Evolutionary conservation across 1,284 basidiomycete species (phyloP), one percentile per base, ranked within the genome.

Genomic region (Clitocybe nebularis): DNA sequence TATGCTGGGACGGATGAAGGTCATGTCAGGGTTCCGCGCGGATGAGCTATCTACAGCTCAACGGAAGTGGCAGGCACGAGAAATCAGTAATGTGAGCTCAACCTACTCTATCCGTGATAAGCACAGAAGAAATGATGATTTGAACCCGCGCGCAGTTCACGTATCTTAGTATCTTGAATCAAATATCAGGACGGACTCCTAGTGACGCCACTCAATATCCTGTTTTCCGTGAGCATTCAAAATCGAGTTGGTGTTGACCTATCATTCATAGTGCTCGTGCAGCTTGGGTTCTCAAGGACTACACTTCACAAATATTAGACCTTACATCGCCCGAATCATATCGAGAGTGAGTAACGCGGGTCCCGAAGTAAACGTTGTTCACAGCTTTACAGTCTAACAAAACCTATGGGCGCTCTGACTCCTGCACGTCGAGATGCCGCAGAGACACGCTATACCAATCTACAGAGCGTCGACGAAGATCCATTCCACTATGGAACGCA

Each of bases 201-300:
- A 92, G 84, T 55, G 90, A 98, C 66, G 89, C 94, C 5, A 96
- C 93, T 0, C 92, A 96, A 56, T 97, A 95, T 64, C 94, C 94
- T 0, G 82, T 97, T 13, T 95, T 97, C 55, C 93, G 91, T 89
- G 55, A 47, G 81, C 68, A 26, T 39, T 22, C n/a, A 8, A 37
- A 14, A n/a, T 1, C 6, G 28, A 10, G 3, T 7, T 25, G 50
- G 30, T 44, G 39, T 26, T 14, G 40, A 14, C 14, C 26, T 49
- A 17, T 49, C 35, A 36, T 36, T 20, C 9, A 11, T 37, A 8
- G 41, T 52, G 19, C 29, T 33, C 43, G 4, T 50, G n/a, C n/a
- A 89, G 86, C 88, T 22, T 93, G 91, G 93, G 82, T 96, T 10
- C 56, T 97, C 30, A 75, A 84, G 44, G 93, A 97, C 56, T 97